phyloP scores from a whole-genome alignment of 495 filamentous ascomycete species.

The Podospora conica region DNA sequence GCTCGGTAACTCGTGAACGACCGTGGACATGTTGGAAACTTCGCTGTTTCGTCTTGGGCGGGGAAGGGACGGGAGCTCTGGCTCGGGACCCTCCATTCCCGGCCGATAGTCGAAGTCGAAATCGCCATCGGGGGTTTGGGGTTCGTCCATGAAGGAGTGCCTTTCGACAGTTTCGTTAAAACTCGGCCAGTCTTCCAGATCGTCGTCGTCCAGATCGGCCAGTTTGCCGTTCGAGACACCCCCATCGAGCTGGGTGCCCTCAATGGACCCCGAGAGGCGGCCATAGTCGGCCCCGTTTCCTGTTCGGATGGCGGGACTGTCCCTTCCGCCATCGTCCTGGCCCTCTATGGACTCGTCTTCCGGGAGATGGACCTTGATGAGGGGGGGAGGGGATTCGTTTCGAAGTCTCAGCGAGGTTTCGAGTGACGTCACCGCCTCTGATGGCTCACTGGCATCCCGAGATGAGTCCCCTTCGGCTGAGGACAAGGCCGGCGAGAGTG shows the following conservation, averaged over 20 bases:
- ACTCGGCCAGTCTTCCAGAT: neutral
- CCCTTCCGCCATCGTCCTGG: neutral
- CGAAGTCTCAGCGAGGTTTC: conserved; percentile 1
- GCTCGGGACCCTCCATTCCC: conserved; percentile 13
- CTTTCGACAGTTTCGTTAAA: neutral
- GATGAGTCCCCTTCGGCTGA: conserved; percentile 3
- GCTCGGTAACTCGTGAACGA: conserved; percentile 29
- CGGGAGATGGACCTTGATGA: conserved; percentile 20
- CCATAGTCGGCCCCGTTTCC: neutral
- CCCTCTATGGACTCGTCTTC: conserved; percentile 10
- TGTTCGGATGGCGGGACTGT: neutral
- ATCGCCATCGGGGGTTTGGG: conserved; percentile 2
- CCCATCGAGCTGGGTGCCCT: conserved; percentile 1
- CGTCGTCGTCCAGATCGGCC: neutral
- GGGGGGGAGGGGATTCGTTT: conserved; percentile 12
- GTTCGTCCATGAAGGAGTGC: neutral
- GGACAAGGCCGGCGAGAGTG: neutral
- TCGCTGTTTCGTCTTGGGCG: conserved; percentile 28
- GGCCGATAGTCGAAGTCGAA: conserved; percentile 19
- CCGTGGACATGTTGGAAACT: conserved; percentile 36
- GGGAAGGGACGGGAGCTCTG: conserved; percentile 16
- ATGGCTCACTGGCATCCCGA: neutral
- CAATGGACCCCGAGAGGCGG: neutral
- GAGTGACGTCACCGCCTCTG: conserved; percentile 7
- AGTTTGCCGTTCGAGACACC: neutral